phyloP scores from a whole-genome alignment of 2,329 filamentous ascomycete species.

The Cytospora piceicola region DNA sequence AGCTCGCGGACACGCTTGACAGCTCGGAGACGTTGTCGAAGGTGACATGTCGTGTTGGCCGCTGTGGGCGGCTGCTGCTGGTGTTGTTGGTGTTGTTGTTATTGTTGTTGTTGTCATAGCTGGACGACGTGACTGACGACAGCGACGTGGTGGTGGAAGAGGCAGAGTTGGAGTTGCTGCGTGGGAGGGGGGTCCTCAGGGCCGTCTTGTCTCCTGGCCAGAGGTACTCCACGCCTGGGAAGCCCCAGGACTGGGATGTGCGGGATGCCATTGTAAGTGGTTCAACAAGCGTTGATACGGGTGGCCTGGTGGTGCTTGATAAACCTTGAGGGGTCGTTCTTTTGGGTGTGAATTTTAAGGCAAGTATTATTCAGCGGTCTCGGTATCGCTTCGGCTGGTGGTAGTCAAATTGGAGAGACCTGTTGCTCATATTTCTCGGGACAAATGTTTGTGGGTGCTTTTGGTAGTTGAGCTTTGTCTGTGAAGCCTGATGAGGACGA shows the following conservation, averaged over 20 bases:
- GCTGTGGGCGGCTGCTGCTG: constrained; percentile 6
- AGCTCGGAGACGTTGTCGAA: constrained; percentile 22
- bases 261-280: constrained; percentile 27
- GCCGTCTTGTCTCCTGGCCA: constrained; percentile 13
- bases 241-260: constrained; percentile 23
- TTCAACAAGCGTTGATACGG: neutral
- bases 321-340: neutral
- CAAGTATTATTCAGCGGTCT: constrained; percentile 22
- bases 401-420: constrained; percentile 17
- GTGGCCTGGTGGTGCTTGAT: neutral
- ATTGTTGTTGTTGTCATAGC: constrained; percentile 4
- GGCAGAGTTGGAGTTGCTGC: constrained; percentile 11
- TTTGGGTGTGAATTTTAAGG: neutral
- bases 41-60: constrained; percentile 16
- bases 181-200: neutral
- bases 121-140: constrained; percentile 9
- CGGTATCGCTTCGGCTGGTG: constrained; percentile 27
- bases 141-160: neutral
- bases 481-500: constrained; percentile 7
- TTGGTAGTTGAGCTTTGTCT: constrained; percentile 4
- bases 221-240: constrained; percentile 23
- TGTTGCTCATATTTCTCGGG: constrained; percentile 29
- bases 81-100: neutral
- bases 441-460: constrained; percentile 1
- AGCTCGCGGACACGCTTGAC: constrained; percentile 20